Base-by-base conservation (phyloP, 768 basidiomycete genomes). In the Tylopilus subfusipes region DNA sequence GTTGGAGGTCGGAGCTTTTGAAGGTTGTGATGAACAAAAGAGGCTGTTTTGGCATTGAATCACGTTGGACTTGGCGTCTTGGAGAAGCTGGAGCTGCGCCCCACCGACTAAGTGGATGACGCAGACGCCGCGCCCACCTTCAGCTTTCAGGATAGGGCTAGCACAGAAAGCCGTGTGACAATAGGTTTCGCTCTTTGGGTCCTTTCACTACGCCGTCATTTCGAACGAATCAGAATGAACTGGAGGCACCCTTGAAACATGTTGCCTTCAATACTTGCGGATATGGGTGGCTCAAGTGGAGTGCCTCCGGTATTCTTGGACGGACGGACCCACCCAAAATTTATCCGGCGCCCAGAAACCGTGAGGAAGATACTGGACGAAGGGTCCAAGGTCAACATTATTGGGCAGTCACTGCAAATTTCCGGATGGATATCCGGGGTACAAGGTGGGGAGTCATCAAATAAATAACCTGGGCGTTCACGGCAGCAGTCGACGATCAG, bases 401-500 rank as follows among this genome's bases (percentile, higher is more conserved):
- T 55, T 21, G 48, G 24, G 43, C 25, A 50, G n/a, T n/a, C n/a
- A n/a, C n/a, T 54, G 31, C 42, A 42, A 18, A 39, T 39, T 40
- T 42, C 45, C 48, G 39, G 30, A 59, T 51, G 29, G 38, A 60
- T 40, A 48, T 46, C 29, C 8, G 50, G 55, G 57, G 60, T 43
- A 63, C 57, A 66, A 53, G 56, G 60, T 52, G 50, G 29, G 0
- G 49, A 38, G 5, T 9, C 24, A 63, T 58, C 48, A 34, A 36
- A 31, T 36, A 42, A 52, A 47, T 21, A 46, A 57, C 42, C 61
- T 63, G 46, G 25, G 31, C 31, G 19, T 47, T 44, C 31, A 4
- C 22, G 5, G 9, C 29, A 34, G 63, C 53, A 68, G 57, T 40
- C 25, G 31, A 30, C 22, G 34, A 40, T 25, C 50, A 40, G 31